Evolutionary conservation across 257 asterid genomes (phyloP).

Genomic region (Salvia miltiorrhiza): DNA sequence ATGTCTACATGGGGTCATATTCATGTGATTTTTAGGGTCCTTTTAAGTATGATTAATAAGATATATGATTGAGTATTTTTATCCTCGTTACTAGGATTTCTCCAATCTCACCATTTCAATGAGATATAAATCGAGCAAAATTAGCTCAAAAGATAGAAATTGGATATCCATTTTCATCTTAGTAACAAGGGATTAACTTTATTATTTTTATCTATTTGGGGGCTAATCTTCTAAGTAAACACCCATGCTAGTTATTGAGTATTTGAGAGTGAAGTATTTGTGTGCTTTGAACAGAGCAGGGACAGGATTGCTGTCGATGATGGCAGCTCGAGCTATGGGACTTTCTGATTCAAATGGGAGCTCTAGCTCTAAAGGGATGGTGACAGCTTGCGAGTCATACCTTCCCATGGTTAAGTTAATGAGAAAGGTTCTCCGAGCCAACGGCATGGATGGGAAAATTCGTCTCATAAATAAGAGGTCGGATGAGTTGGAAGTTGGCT

Average conservation of each 20-base stretch:
- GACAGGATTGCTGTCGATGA: conserved; percentile 87
- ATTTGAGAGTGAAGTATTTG: neutral
- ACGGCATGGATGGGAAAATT: conserved; percentile 60
- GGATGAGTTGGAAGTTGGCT: conserved; percentile 81
- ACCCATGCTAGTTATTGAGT: conserved; percentile 1
- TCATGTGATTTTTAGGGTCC: neutral
- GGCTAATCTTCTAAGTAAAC: too few species aligned
- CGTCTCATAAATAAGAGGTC: conserved; percentile 80
- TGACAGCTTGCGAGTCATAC: conserved; percentile 93
- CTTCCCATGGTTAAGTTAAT: conserved; percentile 91
- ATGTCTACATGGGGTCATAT: neutral
- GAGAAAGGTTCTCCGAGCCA: conserved; percentile 71
- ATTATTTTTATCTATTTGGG: too few species aligned
- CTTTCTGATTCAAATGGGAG: conserved; percentile 27
- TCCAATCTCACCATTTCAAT: too few species aligned
- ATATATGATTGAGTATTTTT: too few species aligned
- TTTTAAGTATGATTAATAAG: too few species aligned
- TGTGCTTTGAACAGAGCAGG: conserved; percentile 66
- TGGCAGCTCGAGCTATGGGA: conserved; percentile 88
- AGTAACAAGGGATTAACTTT: too few species aligned
- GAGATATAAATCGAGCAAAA: too few species aligned
- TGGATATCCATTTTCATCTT: too few species aligned
- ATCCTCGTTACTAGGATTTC: too few species aligned
- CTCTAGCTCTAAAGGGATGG: conserved; percentile 48
- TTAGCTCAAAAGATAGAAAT: too few species aligned